Evolutionary conservation across 352 stramenopile genomes (phyloP).

Genomic region (Phytophthora ramorum): DNA sequence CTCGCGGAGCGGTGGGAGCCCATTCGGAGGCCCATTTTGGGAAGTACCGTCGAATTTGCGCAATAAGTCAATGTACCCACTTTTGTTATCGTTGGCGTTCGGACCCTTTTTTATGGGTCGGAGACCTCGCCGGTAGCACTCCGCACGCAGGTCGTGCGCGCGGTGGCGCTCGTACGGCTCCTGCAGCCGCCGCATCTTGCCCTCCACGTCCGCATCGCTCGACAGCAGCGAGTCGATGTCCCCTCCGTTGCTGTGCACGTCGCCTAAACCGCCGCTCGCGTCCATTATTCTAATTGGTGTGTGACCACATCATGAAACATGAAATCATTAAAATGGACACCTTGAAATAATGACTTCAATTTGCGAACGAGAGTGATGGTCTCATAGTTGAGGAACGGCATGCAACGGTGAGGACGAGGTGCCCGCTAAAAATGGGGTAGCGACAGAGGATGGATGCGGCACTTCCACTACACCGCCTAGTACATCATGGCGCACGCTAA

Average conservation of each 20-base stretch:
- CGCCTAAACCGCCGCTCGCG: conserved; percentile 26
- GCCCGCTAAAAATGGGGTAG: conserved; percentile 19
- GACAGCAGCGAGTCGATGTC: conserved; percentile 81
- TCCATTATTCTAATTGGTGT: conserved; percentile 26
- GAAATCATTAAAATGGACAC: not conserved
- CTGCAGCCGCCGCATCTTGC: conserved; percentile 48
- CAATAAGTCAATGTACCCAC: conserved; percentile 76
- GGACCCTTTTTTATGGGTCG: conserved; percentile 84
- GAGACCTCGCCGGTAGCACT: conserved; percentile 82
- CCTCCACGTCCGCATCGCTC: conserved; percentile 36
- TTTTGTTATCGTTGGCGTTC: conserved; percentile 88
- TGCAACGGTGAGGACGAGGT: conserved; percentile 23
- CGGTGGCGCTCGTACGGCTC: conserved; percentile 83
- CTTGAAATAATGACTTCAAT: not conserved
- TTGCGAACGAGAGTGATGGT: not conserved
- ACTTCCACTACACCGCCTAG: not conserved
- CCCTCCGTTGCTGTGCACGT: conserved; percentile 54
- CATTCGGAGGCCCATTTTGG: conserved; percentile 21
- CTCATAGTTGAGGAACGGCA: conserved; percentile 13
- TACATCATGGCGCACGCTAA: conserved; percentile 16
- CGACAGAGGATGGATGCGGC: not conserved
- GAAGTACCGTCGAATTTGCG: conserved; percentile 61
- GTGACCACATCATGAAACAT: too few species aligned
- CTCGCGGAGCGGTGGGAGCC: conserved; percentile 11
- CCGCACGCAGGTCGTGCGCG: conserved; percentile 74